These are phyloP conservation scores for Tricholoma terreum DNA, from an alignment of 768 basidiomycete species.

Conservation along the genomic window DNA sequence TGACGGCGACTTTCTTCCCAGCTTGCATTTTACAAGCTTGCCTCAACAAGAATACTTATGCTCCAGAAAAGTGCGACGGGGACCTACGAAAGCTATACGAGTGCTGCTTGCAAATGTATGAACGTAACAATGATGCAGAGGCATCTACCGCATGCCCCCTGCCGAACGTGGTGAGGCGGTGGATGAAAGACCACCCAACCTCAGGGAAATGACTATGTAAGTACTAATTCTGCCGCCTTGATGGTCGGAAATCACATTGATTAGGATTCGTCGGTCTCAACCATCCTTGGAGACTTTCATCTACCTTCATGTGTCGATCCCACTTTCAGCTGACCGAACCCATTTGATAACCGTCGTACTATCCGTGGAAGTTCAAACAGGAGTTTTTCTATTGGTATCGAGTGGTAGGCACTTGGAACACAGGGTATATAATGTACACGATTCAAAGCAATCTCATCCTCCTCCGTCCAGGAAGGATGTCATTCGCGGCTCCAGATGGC, in stretches of 20 bases:
- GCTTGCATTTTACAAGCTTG: slow-evolving; percentile 66
- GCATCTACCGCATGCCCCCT: slow-evolving; percentile 65
- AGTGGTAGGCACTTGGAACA: too few relatives aligned
- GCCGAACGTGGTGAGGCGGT: slow-evolving; percentile 47
- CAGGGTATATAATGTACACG: too few relatives aligned
- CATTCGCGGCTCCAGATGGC: neutral
- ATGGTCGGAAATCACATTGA: neutral
- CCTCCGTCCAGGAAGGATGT: neutral
- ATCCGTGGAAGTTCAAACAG: too few relatives aligned
- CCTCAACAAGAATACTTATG: slow-evolving; percentile 60
- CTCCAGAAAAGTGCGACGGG: slow-evolving; percentile 57
- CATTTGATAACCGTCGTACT: too few relatives aligned
- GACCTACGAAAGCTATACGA: slow-evolving; percentile 51
- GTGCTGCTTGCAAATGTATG: slow-evolving; percentile 63
- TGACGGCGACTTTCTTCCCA: too few relatives aligned
- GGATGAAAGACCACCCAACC: slow-evolving; percentile 54
- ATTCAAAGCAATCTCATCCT: too few relatives aligned
- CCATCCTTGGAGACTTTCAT: too few relatives aligned
- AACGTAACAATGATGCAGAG: slow-evolving; percentile 31
- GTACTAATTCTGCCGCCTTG: too few relatives aligned
- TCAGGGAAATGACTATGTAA: neutral
- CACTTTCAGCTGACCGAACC: too few relatives aligned
- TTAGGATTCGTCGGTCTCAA: too few relatives aligned
- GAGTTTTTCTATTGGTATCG: neutral
- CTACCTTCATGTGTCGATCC: too few relatives aligned